Evolutionary conservation across 2,329 filamentous ascomycete species (phyloP).

Genomic region (Lecanicillium sp.): DNA sequence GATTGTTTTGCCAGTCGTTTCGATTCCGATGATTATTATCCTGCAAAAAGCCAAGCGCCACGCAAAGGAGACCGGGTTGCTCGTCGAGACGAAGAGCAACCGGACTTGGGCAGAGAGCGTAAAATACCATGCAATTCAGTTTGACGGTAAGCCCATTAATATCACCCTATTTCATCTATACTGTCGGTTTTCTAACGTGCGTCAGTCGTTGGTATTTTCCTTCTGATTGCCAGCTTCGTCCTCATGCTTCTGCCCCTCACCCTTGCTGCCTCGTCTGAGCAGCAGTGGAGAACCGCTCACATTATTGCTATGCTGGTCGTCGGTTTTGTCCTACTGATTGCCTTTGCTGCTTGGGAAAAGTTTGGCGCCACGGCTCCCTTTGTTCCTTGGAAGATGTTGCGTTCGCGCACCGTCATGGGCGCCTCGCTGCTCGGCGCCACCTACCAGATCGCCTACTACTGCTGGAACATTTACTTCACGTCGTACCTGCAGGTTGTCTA

Average conservation of each 20-base stretch:
- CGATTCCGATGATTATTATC: conserved; percentile 15
- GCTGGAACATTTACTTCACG: conserved; percentile 31
- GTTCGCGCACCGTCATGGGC: conserved; percentile 16
- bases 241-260: conserved; percentile 52
- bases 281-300: conserved; percentile 31
- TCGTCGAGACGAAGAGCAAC: conserved; percentile 13
- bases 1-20: conserved; percentile 44
- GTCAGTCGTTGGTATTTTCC: conserved; percentile 35
- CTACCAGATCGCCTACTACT: conserved; percentile 21
- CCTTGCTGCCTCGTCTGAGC: conserved; percentile 33
- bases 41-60: conserved; percentile 15
- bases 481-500: conserved; percentile 33
- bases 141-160: conserved; percentile 8
- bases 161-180: no score
- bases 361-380: conserved; percentile 39
- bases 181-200: no score
- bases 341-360: conserved; percentile 38
- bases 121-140: conserved; percentile 18
- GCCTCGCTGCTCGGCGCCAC: conserved; percentile 16
- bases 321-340: conserved; percentile 41
- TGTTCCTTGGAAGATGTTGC: conserved; percentile 32
- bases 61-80: conserved; percentile 13
- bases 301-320: conserved; percentile 42
- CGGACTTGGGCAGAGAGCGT: conserved; percentile 36
- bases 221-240: conserved; percentile 39